phyloP scores from a whole-genome alignment of 768 basidiomycete species.

The Rickenella mellea region DNA sequence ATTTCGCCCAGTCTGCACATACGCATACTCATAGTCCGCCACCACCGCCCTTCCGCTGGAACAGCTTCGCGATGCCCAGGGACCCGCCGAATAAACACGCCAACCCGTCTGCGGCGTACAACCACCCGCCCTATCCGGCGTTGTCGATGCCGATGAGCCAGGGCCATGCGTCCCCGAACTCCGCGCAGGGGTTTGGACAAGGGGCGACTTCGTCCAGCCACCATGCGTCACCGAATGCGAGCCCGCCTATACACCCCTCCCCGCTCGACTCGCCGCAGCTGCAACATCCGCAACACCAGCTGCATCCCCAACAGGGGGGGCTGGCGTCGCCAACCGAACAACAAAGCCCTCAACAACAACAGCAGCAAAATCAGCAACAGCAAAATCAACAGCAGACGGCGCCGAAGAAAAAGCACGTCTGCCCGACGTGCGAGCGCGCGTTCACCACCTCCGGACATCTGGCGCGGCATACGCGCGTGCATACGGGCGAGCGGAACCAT shows the following conservation, averaged over 20 bases:
- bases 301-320: too few species aligned
- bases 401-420: slow-evolving; percentile 35
- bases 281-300: too few species aligned
- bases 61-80: too few species aligned
- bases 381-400: not conserved
- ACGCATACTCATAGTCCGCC: not conserved
- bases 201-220: too few species aligned
- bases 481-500: slow-evolving; percentile 89
- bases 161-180: too few species aligned
- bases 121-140: too few species aligned
- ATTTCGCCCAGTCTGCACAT: not conserved
- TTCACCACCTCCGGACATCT: slow-evolving; percentile 89
- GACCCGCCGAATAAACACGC: too few species aligned
- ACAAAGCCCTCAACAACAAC: not conserved
- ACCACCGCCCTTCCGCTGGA: too few species aligned
- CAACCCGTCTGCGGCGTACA: too few species aligned
- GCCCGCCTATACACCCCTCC: not conserved
- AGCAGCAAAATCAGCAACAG: not conserved
- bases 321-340: not conserved
- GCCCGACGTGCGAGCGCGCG: slow-evolving; percentile 60
- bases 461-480: slow-evolving; percentile 79
- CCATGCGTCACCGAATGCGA: not conserved
- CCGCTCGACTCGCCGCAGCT: not conserved
- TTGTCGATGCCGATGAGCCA: too few species aligned
- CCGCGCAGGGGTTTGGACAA: too few species aligned